phyloP scores from a whole-genome alignment of 2,329 filamentous ascomycete genomes.

The Aspergillus sp. region DNA sequence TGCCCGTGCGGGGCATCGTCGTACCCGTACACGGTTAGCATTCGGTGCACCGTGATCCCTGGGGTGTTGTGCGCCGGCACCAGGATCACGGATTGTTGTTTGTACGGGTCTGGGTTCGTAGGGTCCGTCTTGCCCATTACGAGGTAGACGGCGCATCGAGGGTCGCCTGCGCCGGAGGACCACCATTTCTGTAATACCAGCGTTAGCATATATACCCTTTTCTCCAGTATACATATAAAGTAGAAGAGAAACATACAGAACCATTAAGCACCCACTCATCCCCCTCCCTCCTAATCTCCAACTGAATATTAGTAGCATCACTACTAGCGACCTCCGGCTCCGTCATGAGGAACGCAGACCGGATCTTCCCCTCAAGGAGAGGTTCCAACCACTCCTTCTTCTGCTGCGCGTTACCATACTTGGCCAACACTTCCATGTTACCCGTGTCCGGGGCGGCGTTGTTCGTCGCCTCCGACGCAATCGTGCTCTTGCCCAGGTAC shows the following conservation, averaged over 20 bases:
- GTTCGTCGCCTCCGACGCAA: constrained; percentile 84
- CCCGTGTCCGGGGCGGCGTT: constrained; percentile 89
- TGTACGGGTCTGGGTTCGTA: constrained; percentile 73
- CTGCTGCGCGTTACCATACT: constrained; percentile 83
- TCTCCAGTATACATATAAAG: background rate
- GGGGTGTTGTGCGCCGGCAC: constrained; percentile 73
- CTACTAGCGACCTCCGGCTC: constrained; percentile 85
- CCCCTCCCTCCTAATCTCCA: constrained; percentile 79
- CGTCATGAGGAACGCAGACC: constrained; percentile 91
- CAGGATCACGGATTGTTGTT: constrained; percentile 89
- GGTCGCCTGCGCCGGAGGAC: constrained; percentile 93
- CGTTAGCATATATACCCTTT: no score
- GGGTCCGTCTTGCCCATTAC: constrained; percentile 94
- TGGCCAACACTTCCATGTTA: constrained; percentile 93
- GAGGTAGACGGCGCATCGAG: constrained; percentile 87
- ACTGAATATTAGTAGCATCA: constrained; percentile 89
- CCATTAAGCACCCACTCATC: constrained; percentile 91
- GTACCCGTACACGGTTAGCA: constrained; percentile 92
- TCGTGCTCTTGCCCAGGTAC: constrained; percentile 81
- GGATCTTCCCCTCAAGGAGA: constrained; percentile 79
- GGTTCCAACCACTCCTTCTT: constrained; percentile 82
- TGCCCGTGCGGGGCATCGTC: constrained; percentile 99
- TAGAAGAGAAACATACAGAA: constrained; percentile 55
- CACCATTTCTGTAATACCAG: constrained; percentile 80
- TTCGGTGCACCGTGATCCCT: constrained; percentile 89